Conservation (phyloP, 2,329 filamentous ascomycete genomes). For the Trichoderma koningiopsis region DNA sequence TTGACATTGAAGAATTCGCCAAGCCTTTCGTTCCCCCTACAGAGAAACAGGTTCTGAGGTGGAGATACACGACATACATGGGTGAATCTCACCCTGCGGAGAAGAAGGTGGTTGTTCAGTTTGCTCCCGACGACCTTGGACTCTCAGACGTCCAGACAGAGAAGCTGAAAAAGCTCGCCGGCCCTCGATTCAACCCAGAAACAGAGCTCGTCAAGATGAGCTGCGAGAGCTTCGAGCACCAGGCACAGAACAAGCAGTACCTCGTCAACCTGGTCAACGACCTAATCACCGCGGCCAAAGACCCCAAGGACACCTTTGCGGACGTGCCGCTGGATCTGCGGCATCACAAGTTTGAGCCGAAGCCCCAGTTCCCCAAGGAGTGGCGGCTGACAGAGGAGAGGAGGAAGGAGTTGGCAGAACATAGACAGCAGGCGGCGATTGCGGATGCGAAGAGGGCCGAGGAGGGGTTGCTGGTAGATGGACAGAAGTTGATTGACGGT, state of each 20-base stretch:
- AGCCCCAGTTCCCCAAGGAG: slow-evolving; percentile 73
- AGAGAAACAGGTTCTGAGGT: slow-evolving; percentile 72
- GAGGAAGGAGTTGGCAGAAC: slow-evolving; percentile 63
- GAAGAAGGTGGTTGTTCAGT: slow-evolving; percentile 92
- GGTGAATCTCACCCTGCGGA: slow-evolving; percentile 90
- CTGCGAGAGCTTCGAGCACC: slow-evolving; percentile 83
- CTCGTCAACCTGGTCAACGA: slow-evolving; percentile 75
- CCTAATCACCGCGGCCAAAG: slow-evolving; percentile 75
- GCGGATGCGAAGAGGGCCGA: slow-evolving; percentile 58
- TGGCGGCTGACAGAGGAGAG: slow-evolving; percentile 80
- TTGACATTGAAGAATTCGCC: slow-evolving; percentile 65
- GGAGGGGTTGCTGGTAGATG: slow-evolving; percentile 61
- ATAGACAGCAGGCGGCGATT: slow-evolving; percentile 54
- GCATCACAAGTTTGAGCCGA: slow-evolving; percentile 73
- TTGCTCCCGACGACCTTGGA: slow-evolving; percentile 72
- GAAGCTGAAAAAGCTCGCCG: slow-evolving; percentile 87
- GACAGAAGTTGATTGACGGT: slow-evolving; percentile 50
- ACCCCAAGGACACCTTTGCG: slow-evolving; percentile 77
- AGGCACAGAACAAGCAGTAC: slow-evolving; percentile 96
- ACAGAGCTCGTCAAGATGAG: slow-evolving; percentile 84
- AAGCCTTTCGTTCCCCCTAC: slow-evolving; percentile 77
- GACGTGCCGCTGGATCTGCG: slow-evolving; percentile 89
- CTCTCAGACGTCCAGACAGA: slow-evolving; percentile 67
- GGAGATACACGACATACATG: slow-evolving; percentile 96
- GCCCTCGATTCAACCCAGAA: slow-evolving; percentile 83